phyloP scores from a whole-genome alignment of 78 protist species.

The Trichosphaerium sp. region DNA sequence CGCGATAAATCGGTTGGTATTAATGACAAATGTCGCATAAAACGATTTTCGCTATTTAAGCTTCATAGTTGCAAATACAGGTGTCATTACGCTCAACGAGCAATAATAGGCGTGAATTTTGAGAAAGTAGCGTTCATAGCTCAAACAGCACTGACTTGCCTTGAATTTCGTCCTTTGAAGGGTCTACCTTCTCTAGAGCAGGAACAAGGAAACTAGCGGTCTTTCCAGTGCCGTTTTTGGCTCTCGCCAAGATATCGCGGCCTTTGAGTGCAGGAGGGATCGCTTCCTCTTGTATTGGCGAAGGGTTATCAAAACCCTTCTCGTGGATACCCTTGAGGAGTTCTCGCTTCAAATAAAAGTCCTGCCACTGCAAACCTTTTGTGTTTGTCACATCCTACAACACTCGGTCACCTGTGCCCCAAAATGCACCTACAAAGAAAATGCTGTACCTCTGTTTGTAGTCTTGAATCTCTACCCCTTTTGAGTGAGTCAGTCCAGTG shows the following conservation, averaged over 20 bases:
- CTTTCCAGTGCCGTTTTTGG: constrained; percentile 99
- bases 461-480: too few relatives aligned
- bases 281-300: constrained; percentile 96
- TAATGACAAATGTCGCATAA: background rate
- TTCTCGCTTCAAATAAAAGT: constrained; percentile 85
- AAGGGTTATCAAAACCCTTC: constrained; percentile 92
- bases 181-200: constrained; percentile 68
- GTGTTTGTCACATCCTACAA: constrained; percentile 89
- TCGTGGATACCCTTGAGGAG: constrained; percentile 94
- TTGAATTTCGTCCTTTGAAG: constrained; percentile 60
- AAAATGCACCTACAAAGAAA: too few relatives aligned
- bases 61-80: too few relatives aligned
- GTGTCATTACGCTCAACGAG: too few relatives aligned
- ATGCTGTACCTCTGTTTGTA: too few relatives aligned
- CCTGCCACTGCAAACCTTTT: constrained; percentile 83
- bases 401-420: too few relatives aligned
- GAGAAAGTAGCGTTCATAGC: background rate
- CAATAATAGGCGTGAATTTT: too few relatives aligned
- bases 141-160: constrained; percentile 8
- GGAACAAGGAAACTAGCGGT: constrained; percentile 94
- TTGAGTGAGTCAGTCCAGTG: too few relatives aligned
- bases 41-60: background rate
- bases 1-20: background rate
- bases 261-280: constrained; percentile 87
- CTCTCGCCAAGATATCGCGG: constrained; percentile 86